phyloP scores from a whole-genome alignment of 495 filamentous ascomycete species.

The Sordaria brevicollis region DNA sequence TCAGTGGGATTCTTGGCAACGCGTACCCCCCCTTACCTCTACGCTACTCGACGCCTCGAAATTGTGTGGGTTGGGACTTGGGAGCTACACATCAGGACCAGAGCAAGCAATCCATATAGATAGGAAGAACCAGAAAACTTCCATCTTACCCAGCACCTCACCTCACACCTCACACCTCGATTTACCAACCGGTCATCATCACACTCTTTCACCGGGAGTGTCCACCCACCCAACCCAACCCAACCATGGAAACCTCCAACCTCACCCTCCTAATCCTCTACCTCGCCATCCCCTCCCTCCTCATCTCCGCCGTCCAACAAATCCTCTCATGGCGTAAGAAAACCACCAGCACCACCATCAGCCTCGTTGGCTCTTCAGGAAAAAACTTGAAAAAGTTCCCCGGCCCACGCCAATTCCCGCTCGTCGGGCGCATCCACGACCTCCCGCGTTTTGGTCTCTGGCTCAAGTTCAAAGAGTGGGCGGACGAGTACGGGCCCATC shows the following conservation, averaged over 20 bases:
- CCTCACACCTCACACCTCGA: no score
- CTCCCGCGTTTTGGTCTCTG: constrained; percentile 38
- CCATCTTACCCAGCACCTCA: neutral
- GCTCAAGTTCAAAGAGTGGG: constrained; percentile 50
- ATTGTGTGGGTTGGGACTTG: no score
- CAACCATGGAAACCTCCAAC: constrained; percentile 15
- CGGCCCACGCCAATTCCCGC: constrained; percentile 34
- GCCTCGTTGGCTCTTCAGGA: neutral
- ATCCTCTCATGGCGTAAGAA: constrained; percentile 28
- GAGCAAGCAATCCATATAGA: neutral
- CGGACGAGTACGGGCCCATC: constrained; percentile 43
- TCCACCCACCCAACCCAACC: neutral
- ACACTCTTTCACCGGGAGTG: no score
- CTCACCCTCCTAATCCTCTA: constrained; percentile 28
- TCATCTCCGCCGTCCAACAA: constrained; percentile 31
- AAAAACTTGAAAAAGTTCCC: constrained; percentile 20
- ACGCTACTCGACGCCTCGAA: neutral
- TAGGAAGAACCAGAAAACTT: neutral
- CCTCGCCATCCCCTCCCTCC: constrained; percentile 32
- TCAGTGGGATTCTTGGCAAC: neutral
- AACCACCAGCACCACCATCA: no score
- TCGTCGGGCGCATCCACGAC: constrained; percentile 42
- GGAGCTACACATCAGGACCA: neutral
- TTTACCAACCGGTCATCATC: neutral
- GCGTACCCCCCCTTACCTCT: no score